Conservation (phyloP, 2,329 filamentous ascomycete genomes). For the Hymenoscyphus salicellus region DNA sequence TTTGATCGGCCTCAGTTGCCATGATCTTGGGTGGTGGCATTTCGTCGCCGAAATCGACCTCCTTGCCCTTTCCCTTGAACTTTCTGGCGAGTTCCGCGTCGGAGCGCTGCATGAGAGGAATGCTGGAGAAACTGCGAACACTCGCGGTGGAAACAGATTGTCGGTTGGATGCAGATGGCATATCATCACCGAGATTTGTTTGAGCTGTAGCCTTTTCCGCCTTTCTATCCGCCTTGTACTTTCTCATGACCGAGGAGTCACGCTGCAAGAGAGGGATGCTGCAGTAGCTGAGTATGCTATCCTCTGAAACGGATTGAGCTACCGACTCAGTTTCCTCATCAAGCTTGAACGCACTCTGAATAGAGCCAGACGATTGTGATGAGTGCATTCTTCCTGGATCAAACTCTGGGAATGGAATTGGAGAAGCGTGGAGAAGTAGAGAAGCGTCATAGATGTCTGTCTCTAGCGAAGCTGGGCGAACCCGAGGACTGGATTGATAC, state of each 20-base stretch:
- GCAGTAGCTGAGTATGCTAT: not conserved
- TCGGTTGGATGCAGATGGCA: too few relatives aligned
- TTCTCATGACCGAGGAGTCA: not conserved
- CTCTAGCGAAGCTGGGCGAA: not conserved
- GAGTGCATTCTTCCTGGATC: not conserved
- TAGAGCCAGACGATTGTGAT: too few relatives aligned
- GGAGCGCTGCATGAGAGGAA: too few relatives aligned
- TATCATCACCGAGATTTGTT: too few relatives aligned
- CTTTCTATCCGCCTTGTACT: not conserved
- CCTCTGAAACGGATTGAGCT: not conserved
- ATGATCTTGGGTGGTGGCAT: not conserved
- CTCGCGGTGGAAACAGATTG: too few relatives aligned
- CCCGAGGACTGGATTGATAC: not conserved
- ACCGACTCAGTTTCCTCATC: not conserved
- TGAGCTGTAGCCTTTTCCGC: not conserved
- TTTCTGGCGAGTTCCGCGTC: too few relatives aligned
- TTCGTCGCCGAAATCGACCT: not conserved
- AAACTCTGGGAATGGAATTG: not conserved
- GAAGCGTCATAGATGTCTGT: not conserved
- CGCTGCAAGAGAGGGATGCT: not conserved
- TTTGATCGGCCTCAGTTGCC: conserved; percentile 3
- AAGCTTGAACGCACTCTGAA: too few relatives aligned
- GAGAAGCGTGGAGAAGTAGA: not conserved
- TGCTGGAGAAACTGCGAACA: too few relatives aligned
- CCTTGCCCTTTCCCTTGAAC: not conserved